Conservation (phyloP, 1,139 yeast genomes). For the Kodamaea arcana region DNA sequence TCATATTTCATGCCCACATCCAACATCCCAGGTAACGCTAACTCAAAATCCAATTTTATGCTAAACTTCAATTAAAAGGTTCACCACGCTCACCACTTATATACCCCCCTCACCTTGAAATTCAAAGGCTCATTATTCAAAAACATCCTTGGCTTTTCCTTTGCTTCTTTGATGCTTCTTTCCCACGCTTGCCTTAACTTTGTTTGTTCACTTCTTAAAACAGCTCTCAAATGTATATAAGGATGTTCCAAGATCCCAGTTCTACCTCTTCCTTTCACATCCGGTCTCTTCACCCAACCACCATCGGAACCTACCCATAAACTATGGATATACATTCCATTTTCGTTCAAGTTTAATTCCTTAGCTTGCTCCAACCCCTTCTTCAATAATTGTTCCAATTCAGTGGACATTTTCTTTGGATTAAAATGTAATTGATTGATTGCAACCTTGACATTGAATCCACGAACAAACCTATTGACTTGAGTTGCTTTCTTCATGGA, state of each 20-base stretch:
- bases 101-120: constrained; percentile 39
- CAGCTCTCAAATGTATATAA: constrained; percentile 75
- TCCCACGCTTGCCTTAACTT: constrained; percentile 60
- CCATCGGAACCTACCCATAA: constrained; percentile 96
- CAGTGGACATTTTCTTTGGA: constrained; percentile 74
- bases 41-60: too few species aligned
- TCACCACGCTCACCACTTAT: constrained; percentile 42
- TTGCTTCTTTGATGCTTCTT: constrained; percentile 37
- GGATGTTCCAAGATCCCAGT: constrained; percentile 74
- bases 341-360: constrained; percentile 53
- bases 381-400: constrained; percentile 70
- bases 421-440: constrained; percentile 91
- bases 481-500: constrained; percentile 86
- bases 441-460: constrained; percentile 70
- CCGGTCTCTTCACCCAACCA: constrained; percentile 63
- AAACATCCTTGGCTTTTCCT: constrained; percentile 43
- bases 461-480: constrained; percentile 71
- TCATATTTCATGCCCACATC: too few species aligned
- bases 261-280: constrained; percentile 88
- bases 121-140: constrained; percentile 46
- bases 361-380: constrained; percentile 70
- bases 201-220: constrained; percentile 65
- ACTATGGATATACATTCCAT: constrained; percentile 68
- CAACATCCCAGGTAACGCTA: too few species aligned
- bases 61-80: too few species aligned